phyloP scores from a whole-genome alignment of 2,329 filamentous ascomycete genomes.

The Cyphellophora attinorum region DNA sequence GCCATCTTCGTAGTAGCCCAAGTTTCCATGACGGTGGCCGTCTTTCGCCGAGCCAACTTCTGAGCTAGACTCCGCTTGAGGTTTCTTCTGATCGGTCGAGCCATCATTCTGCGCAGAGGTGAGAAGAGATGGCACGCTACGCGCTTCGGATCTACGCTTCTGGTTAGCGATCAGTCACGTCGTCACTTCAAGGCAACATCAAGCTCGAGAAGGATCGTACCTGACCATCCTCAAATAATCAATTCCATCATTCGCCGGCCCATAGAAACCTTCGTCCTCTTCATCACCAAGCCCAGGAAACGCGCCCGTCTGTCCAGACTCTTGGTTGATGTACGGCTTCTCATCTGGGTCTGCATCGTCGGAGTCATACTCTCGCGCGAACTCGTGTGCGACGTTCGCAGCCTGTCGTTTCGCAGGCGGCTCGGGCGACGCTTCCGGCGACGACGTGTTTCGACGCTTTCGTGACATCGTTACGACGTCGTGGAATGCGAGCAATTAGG shows the following conservation, averaged over 20 bases:
- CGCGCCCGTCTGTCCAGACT: slow-evolving; percentile 63
- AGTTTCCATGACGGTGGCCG: slow-evolving; percentile 2
- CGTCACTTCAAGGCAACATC: no score
- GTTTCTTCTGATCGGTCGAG: no score
- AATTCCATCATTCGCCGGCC: slow-evolving; percentile 57
- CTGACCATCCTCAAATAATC: slow-evolving; percentile 63
- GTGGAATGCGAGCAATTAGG: no score
- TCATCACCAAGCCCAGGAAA: slow-evolving; percentile 53
- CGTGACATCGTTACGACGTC: slow-evolving; percentile 13
- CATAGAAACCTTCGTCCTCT: slow-evolving; percentile 52
- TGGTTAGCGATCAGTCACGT: no score
- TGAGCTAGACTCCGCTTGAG: no score
- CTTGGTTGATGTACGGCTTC: slow-evolving; percentile 46
- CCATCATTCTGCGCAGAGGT: slow-evolving; percentile 39
- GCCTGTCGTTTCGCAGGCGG: no score
- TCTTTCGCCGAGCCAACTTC: not conserved
- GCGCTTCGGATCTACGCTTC: slow-evolving; percentile 59
- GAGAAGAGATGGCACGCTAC: slow-evolving; percentile 60
- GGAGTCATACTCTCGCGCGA: no score
- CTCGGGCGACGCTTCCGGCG: slow-evolving; percentile 9
- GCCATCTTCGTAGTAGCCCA: slow-evolving; percentile 47
- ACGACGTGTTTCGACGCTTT: slow-evolving; percentile 20
- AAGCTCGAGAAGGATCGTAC: no score
- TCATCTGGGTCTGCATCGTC: no score
- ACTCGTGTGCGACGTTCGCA: no score